Conservation (phyloP, 371 early-diverging fungal genomes). For the Lichtheimia ornata region DNA sequence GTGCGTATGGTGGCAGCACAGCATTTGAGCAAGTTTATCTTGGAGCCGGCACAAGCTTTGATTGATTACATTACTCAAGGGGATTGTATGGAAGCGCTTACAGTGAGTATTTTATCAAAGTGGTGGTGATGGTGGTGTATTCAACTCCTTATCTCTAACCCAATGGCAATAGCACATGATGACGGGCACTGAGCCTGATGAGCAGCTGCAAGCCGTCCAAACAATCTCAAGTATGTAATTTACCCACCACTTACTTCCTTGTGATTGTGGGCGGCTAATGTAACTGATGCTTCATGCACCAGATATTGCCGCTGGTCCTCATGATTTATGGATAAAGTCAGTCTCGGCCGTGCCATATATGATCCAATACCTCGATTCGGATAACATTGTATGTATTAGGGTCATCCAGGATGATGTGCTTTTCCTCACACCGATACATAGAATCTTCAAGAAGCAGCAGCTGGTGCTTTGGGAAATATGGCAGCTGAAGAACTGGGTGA, state of each 20-base stretch:
- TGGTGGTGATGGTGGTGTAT: too few species aligned
- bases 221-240: conserved; percentile 64
- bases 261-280: too few species aligned
- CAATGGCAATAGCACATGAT: conserved; percentile 19
- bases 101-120: conserved; percentile 23
- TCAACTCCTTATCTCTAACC: too few species aligned
- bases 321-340: conserved; percentile 58
- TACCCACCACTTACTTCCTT: too few species aligned
- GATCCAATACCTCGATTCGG: conserved; percentile 55
- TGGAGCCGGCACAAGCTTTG: conserved; percentile 52
- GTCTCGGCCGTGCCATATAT: conserved; percentile 61
- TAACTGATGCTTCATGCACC: background rate
- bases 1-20: conserved; percentile 44
- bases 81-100: conserved; percentile 45
- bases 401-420: background rate
- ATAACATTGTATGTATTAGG: conserved; percentile 39
- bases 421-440: conserved; percentile 7
- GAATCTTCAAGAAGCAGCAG: conserved; percentile 38
- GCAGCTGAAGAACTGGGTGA: conserved; percentile 77
- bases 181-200: conserved; percentile 54
- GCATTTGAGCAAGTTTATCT: conserved; percentile 42
- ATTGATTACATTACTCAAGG: conserved; percentile 48
- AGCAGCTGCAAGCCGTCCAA: conserved; percentile 63
- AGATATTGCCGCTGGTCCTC: conserved; percentile 69
- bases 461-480: conserved; percentile 69